Conservation (phyloP, 768 basidiomycete genomes). For the Amanita thiersii region DNA sequence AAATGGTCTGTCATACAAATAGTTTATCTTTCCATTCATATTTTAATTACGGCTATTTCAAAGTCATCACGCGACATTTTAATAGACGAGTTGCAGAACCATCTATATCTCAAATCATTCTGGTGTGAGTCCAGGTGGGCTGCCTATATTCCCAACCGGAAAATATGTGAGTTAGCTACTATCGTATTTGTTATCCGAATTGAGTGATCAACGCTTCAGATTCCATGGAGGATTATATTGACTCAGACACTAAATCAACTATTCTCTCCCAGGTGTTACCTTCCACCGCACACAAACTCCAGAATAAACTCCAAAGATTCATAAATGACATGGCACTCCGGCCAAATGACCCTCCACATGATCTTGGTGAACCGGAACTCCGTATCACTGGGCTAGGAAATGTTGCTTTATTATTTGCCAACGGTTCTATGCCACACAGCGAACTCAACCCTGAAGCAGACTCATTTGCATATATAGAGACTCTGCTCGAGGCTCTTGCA, state of each 20-base stretch:
- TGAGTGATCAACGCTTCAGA: slow-evolving; percentile 30
- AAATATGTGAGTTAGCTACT: slow-evolving; percentile 44
- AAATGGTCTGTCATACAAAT: slow-evolving; percentile 47
- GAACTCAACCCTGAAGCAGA: slow-evolving; percentile 77
- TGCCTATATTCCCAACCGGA: slow-evolving; percentile 74
- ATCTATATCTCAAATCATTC: slow-evolving; percentile 94
- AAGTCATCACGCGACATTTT: slow-evolving; percentile 90
- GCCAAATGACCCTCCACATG: slow-evolving; percentile 73
- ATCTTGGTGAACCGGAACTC: slow-evolving; percentile 38
- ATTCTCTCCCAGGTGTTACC: slow-evolving; percentile 27
- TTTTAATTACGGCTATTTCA: slow-evolving; percentile 7
- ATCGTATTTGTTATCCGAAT: background rate
- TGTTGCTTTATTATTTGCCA: slow-evolving; percentile 2
- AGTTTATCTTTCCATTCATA: slow-evolving; percentile 1
- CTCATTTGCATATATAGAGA: slow-evolving; percentile 91
- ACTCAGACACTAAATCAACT: slow-evolving; percentile 22
- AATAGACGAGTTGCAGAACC: slow-evolving; percentile 91
- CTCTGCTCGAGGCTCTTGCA: slow-evolving; percentile 85
- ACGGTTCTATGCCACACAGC: slow-evolving; percentile 14
- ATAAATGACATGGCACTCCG: slow-evolving; percentile 58
- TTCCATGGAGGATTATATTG: slow-evolving; percentile 53
- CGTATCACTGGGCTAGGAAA: slow-evolving; percentile 15
- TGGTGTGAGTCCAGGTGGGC: slow-evolving; percentile 95
- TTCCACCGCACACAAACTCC: slow-evolving; percentile 28
- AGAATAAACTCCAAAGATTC: slow-evolving; percentile 51